These are phyloP conservation scores for Pachyrhizus erosus DNA, from an alignment of 306 rosid species.

Conservation along the genomic window DNA sequence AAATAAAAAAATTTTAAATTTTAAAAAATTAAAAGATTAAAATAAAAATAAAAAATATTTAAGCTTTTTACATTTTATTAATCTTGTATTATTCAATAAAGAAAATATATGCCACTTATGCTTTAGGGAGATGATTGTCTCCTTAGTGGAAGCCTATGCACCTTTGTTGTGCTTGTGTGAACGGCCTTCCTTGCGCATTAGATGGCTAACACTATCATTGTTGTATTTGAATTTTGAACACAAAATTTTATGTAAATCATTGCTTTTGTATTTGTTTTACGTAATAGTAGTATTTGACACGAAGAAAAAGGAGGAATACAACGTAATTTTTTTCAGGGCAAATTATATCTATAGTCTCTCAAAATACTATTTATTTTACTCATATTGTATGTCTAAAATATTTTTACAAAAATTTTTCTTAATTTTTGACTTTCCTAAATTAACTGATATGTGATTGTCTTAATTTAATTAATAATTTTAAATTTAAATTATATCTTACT, in stretches of 20 bases:
- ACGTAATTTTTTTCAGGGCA: no score
- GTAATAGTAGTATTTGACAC: background rate
- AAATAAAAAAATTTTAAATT: no score
- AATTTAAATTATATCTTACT: no score
- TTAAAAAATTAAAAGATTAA: no score
- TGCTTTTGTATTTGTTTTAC: background rate
- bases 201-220: background rate
- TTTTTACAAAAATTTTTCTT: no score
- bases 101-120: background rate
- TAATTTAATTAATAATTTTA: no score
- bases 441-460: no score
- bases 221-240: background rate
- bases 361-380: no score
- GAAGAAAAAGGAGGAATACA: background rate
- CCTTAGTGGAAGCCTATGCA: slow-evolving; percentile 27
- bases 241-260: slow-evolving; percentile 12
- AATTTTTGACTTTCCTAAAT: no score
- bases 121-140: background rate
- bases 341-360: no score
- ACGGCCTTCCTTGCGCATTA: background rate
- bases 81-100: background rate
- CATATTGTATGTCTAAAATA: no score
- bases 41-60: no score
- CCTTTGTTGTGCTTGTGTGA: background rate
- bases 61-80: background rate